These are phyloP conservation scores for Quillaja saponaria DNA, from an alignment of 306 rosid genomes.

Conservation along the genomic window DNA sequence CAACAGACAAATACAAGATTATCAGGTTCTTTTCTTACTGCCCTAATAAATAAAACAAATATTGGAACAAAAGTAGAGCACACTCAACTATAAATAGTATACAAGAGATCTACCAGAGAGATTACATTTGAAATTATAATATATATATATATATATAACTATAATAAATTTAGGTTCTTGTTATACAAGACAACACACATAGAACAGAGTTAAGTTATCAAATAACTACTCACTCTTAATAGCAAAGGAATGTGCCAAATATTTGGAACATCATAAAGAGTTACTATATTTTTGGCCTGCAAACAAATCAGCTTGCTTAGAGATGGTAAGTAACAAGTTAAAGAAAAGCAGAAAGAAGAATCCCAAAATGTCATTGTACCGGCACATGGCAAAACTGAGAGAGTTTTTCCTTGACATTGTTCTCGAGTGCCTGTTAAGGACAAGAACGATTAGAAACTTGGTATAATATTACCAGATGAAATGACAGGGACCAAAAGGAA, in stretches of 20 bases:
- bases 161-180: no score
- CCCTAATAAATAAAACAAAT: slow-evolving; percentile 16
- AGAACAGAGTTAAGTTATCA: background rate
- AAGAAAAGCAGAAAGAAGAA: slow-evolving; percentile 20
- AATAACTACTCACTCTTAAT: slow-evolving; percentile 59
- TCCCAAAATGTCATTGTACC: slow-evolving; percentile 45
- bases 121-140: slow-evolving; percentile 1
- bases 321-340: background rate
- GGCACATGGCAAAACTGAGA: slow-evolving; percentile 96
- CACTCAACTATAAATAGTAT: slow-evolving; percentile 11
- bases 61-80: background rate
- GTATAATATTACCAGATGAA: slow-evolving; percentile 18
- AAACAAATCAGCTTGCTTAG: slow-evolving; percentile 24
- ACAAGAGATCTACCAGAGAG: background rate
- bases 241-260: slow-evolving; percentile 96
- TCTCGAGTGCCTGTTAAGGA: slow-evolving; percentile 67
- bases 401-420: slow-evolving; percentile 73
- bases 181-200: slow-evolving; percentile 13
- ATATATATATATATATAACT: no score
- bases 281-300: slow-evolving; percentile 74
- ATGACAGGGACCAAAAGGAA: slow-evolving; percentile 8
- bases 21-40: slow-evolving; percentile 20
- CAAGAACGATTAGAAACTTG: slow-evolving; percentile 22
- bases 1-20: slow-evolving; percentile 25
- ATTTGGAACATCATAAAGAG: slow-evolving; percentile 92